A percentile compares a stretch with the other conserved stretches of the same genome.
Conservation (phyloP, 257 asterid species). For the Capsicum rhomboideum region DNA sequence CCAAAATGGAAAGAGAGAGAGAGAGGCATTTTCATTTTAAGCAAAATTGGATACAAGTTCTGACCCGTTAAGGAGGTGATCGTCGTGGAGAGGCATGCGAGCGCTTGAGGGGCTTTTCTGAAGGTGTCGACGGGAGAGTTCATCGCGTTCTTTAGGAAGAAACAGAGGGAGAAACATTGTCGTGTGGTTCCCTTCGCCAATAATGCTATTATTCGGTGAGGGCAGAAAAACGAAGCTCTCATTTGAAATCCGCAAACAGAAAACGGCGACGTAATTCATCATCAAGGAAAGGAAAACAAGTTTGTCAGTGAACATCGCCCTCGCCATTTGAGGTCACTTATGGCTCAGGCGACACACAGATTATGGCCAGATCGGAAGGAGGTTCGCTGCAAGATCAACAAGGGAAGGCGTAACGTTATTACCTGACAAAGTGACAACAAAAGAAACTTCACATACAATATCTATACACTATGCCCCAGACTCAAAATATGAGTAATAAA, state of each 20-base stretch:
- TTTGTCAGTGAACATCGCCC: too few species aligned
- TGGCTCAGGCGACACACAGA: too few species aligned
- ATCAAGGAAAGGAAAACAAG: too few species aligned
- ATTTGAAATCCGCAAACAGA: neutral
- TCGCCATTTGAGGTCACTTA: too few species aligned
- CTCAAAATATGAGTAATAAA: too few species aligned
- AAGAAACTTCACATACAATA: too few species aligned
- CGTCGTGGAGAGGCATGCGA: slow-evolving; percentile 63
- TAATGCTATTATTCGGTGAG: neutral
- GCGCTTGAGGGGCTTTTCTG: slow-evolving; percentile 23
- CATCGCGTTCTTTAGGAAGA: neutral
- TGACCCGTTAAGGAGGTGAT: slow-evolving; percentile 58
- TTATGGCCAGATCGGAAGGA: too few species aligned
- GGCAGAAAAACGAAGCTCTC: neutral
- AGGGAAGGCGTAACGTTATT: too few species aligned
- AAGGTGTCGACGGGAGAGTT: slow-evolving; percentile 29
- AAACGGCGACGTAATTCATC: neutral
- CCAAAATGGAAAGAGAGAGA: neutral
- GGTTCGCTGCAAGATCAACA: too few species aligned
- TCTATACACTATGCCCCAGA: too few species aligned
- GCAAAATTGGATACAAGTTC: neutral
- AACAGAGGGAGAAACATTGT: slow-evolving; percentile 1
- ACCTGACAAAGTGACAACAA: too few species aligned
- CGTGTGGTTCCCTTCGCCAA: neutral
- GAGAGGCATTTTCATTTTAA: too few species aligned